Evolutionary conservation across 2,329 filamentous ascomycete genomes (phyloP), one percentile per base, ranked within the genome.

Genomic region (Mycosphaerelloides madeirae): DNA sequence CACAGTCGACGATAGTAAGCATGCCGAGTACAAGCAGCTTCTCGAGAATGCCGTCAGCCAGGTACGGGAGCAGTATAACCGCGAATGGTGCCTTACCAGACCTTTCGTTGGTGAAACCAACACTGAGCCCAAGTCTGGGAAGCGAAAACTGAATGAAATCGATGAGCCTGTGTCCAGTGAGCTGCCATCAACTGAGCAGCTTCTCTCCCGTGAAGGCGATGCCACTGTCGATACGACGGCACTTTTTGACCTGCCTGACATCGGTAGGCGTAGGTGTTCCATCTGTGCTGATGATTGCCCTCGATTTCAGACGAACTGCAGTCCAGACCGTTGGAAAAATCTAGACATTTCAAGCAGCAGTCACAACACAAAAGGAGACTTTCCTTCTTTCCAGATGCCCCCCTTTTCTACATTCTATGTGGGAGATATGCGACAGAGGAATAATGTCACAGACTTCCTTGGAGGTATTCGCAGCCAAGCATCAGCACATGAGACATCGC

Each of bases 331-430:
- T 14, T 16, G 31, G 6, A 32, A 32, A 12, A 12, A 6, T 12
- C 6, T 5, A n/a, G 6, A 32, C 15, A 5, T 35, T 8, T 18
- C 16, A 19, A 15, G 13, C n/a, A 33, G 22, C 22, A 35, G 29
- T 45, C 2, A 15, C 6, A 35, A n/a, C n/a, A 44, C 28, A 34
- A 28, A 29, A 12, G 13, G 29, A 6, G 22, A 28, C 11, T n/a
- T 12, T 11, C 13, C 6, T 16, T 8, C n/a, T 4, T 35, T 57
- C 52, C 63, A 57, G 3, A 59, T 81, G 12, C 78, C 80, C 14
- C 68, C 76, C 3, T 46, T 55, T 5, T 70, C 76, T 11, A 67
- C 70, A 12, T 70, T 73, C 55, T 66, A 83, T 15, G 63, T 74
- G 6, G 77, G 78, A 16, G 66, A 71, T 46, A 68, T 70, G 44